Evolutionary conservation across 2,329 filamentous ascomycete species (phyloP).

Genomic region (Fusarium sp.): DNA sequence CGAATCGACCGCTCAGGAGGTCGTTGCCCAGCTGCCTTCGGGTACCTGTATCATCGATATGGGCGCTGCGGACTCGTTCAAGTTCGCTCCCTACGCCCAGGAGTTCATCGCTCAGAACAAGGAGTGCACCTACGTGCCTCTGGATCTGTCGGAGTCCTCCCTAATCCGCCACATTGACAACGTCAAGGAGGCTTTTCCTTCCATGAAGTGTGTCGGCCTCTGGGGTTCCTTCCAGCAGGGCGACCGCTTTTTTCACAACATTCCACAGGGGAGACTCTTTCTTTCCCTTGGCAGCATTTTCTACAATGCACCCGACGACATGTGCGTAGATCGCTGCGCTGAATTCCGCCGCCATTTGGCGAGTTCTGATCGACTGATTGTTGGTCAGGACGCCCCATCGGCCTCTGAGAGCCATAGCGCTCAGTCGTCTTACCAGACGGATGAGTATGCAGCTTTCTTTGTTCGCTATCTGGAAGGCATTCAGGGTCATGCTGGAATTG

Average conservation of each 20-base stretch:
- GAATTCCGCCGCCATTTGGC: constrained; percentile 32
- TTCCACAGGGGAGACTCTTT: constrained; percentile 20
- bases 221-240: constrained; percentile 40
- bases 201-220: constrained; percentile 22
- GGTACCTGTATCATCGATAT: constrained; percentile 32
- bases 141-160: constrained; percentile 25
- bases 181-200: constrained; percentile 19
- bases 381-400: constrained; percentile 32
- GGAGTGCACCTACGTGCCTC: constrained; percentile 26
- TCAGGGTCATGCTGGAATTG: constrained; percentile 19
- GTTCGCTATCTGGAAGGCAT: constrained; percentile 13
- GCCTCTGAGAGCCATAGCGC: not conserved
- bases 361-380: constrained; percentile 15
- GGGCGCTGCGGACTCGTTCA: constrained; percentile 35
- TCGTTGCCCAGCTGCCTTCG: constrained; percentile 22
- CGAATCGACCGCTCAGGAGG: constrained; percentile 14
- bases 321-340: constrained; percentile 30
- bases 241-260: constrained; percentile 19
- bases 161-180: constrained; percentile 19
- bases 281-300: constrained; percentile 33
- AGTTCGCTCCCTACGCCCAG: constrained; percentile 35
- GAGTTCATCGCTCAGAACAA: constrained; percentile 32
- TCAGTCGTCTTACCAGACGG: constrained; percentile 24
- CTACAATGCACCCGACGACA: constrained; percentile 30
- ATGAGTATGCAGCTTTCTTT: constrained; percentile 30